These are phyloP conservation scores for Lojkania enalia DNA, from an alignment of 2,329 filamentous ascomycete genomes.

Conservation along the genomic window DNA sequence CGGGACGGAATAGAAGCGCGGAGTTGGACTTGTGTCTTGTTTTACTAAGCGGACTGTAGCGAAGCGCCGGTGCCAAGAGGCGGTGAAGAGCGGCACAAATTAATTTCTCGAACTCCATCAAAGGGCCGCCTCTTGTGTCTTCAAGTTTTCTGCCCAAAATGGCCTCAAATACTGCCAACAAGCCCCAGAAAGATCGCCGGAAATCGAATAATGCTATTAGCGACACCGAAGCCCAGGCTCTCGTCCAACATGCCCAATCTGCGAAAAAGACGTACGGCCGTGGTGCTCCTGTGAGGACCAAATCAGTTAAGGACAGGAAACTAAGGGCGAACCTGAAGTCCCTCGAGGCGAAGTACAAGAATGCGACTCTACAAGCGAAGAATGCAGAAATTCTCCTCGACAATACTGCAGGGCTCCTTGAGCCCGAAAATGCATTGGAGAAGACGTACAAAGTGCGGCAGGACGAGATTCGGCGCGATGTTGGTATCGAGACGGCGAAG, in stretches of 20 bases:
- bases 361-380: slow-evolving; percentile 81
- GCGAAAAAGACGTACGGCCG: slow-evolving; percentile 82
- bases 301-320: slow-evolving; percentile 84
- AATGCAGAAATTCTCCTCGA: slow-evolving; percentile 95
- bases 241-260: slow-evolving; percentile 38
- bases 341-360: slow-evolving; percentile 80
- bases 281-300: slow-evolving; percentile 73
- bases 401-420: slow-evolving; percentile 81
- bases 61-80: background rate
- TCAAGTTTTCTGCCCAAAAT: slow-evolving; percentile 16
- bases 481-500: slow-evolving; percentile 82
- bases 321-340: slow-evolving; percentile 76
- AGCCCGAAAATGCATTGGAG: slow-evolving; percentile 86
- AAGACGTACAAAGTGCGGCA: slow-evolving; percentile 91
- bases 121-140: background rate
- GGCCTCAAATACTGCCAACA: slow-evolving; percentile 23
- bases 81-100: background rate
- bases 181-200: slow-evolving; percentile 23
- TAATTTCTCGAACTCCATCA: background rate
- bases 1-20: too few species aligned
- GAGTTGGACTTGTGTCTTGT: too few species aligned
- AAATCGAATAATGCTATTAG: slow-evolving; percentile 26
- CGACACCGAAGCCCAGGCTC: slow-evolving; percentile 35
- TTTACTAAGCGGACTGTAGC: too few species aligned
- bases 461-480: slow-evolving; percentile 74